These are phyloP conservation scores for Fusarium austroafricanum DNA, from an alignment of 2,329 filamentous ascomycete species.

Conservation along the genomic window DNA sequence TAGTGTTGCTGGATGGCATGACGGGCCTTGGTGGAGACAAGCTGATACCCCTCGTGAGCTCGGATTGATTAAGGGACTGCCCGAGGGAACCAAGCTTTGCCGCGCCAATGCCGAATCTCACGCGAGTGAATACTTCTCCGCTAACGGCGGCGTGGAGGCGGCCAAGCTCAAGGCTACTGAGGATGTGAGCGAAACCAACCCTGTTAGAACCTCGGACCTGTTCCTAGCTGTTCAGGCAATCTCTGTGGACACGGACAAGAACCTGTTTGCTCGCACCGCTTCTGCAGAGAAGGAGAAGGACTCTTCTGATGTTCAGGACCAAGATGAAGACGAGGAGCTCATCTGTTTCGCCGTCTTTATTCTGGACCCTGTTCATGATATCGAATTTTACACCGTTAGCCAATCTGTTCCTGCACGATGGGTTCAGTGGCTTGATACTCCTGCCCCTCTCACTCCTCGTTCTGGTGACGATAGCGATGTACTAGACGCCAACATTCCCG, in stretches of 20 bases:
- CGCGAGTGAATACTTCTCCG: conserved; percentile 83
- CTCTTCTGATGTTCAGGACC: conserved; percentile 62
- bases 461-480: conserved; percentile 61
- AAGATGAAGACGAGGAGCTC: conserved; percentile 68
- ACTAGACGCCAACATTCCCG: conserved; percentile 65
- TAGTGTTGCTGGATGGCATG: conserved; percentile 79
- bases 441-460: conserved; percentile 66
- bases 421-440: conserved; percentile 90
- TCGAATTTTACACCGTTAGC: conserved; percentile 85
- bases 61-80: conserved; percentile 80
- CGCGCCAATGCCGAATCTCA: conserved; percentile 91
- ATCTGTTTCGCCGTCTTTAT: conserved; percentile 83
- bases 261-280: conserved; percentile 73
- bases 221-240: conserved; percentile 97
- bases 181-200: conserved; percentile 83
- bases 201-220: conserved; percentile 91
- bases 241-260: conserved; percentile 69
- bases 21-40: conserved; percentile 96
- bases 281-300: conserved; percentile 66
- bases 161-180: conserved; percentile 85
- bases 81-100: conserved; percentile 91
- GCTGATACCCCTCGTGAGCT: conserved; percentile 77
- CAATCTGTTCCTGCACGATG: conserved; percentile 87
- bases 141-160: conserved; percentile 81
- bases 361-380: conserved; percentile 89